Evolutionary conservation across 2,329 filamentous ascomycete species (phyloP).

Genomic region (Colletotrichum sp.): DNA sequence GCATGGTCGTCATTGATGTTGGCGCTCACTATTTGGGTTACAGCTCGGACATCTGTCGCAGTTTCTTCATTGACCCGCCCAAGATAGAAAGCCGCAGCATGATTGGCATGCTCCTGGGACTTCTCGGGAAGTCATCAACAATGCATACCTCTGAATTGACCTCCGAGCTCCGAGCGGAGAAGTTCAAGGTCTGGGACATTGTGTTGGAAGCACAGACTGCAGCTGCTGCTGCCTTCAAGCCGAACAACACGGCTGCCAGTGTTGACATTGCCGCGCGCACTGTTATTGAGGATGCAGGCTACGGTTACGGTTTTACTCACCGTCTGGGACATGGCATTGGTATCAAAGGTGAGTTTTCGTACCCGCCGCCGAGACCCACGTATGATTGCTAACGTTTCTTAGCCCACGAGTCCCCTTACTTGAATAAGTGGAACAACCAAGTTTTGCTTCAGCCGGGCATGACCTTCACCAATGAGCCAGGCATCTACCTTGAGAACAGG

Average conservation of each 20-base stretch:
- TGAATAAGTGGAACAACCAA: constrained; percentile 64
- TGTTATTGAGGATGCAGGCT: constrained; percentile 63
- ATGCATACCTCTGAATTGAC: background rate
- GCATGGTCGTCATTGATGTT: constrained; percentile 67
- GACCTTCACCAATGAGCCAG: constrained; percentile 69
- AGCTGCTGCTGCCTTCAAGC: constrained; percentile 53
- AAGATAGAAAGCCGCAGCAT: background rate
- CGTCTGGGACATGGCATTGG: constrained; percentile 69
- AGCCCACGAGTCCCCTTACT: constrained; percentile 67
- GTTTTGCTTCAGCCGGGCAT: constrained; percentile 58
- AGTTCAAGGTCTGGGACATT: constrained; percentile 62
- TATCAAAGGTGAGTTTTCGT: constrained; percentile 49
- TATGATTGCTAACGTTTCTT: background rate
- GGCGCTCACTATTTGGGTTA: constrained; percentile 67
- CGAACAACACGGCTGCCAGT: constrained; percentile 59
- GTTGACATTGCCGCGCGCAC: constrained; percentile 65
- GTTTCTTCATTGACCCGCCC: constrained; percentile 57
- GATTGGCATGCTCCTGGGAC: background rate
- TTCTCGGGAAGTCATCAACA: background rate
- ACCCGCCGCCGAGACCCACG: background rate
- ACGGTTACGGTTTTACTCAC: constrained; percentile 65
- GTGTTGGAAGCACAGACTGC: constrained; percentile 67
- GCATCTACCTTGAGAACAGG: constrained; percentile 62
- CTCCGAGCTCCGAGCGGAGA: constrained; percentile 44
- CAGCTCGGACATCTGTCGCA: constrained; percentile 67